Conservation (phyloP, 2,329 filamentous ascomycete species). For the Aspergillus quadricinctus region DNA sequence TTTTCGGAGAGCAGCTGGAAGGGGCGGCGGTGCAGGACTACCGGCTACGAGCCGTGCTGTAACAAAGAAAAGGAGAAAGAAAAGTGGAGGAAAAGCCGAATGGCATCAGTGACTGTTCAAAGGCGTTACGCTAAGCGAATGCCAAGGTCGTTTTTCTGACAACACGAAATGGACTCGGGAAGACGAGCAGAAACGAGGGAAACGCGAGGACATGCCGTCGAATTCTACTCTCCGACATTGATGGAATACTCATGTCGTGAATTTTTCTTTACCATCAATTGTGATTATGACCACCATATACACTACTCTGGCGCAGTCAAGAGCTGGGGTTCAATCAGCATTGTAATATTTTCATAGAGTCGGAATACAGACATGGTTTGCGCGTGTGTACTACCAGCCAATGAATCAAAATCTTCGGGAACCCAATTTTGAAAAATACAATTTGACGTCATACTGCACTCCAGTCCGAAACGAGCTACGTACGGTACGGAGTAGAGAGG, state of each 20-base stretch:
- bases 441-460: neutral
- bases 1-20: slow-evolving; percentile 54
- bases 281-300: neutral
- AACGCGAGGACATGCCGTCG: neutral
- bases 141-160: neutral
- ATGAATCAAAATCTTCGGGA: neutral
- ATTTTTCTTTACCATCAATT: too few species aligned
- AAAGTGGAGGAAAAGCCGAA: neutral
- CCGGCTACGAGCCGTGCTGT: slow-evolving; percentile 31
- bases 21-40: slow-evolving; percentile 29
- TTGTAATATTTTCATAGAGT: neutral
- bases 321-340: neutral
- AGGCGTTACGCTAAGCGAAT: neutral
- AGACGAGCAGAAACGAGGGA: neutral
- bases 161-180: neutral
- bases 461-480: neutral
- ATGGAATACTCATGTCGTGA: neutral
- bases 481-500: neutral
- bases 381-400: neutral
- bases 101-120: neutral
- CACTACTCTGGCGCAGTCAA: neutral
- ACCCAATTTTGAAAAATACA: neutral
- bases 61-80: slow-evolving; percentile 3
- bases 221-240: neutral
- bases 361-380: neutral